These are phyloP conservation scores for Xylariaceae sp. DNA, from an alignment of 2,329 filamentous ascomycete species.

Conservation along the genomic window DNA sequence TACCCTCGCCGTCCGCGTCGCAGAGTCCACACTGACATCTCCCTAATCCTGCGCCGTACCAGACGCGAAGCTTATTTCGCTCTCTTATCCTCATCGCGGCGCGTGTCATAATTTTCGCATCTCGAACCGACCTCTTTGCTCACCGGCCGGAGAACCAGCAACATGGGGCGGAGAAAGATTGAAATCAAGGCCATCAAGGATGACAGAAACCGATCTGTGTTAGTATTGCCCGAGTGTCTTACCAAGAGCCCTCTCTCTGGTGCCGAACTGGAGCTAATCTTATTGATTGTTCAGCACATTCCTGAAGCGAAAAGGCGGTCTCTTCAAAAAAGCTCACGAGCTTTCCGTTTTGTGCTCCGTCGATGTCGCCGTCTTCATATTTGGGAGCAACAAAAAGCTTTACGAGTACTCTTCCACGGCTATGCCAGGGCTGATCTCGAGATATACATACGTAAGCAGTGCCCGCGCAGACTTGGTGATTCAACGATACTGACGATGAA, in stretches of 20 bases:
- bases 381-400: constrained; percentile 97
- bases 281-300: constrained; percentile 65
- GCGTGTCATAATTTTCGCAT: background rate
- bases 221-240: constrained; percentile 39
- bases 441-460: constrained; percentile 81
- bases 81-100: background rate
- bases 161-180: constrained; percentile 97
- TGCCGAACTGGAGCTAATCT: background rate
- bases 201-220: constrained; percentile 97
- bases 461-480: background rate
- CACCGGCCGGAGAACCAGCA: background rate
- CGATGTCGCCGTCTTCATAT: constrained; percentile 97
- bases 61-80: too few relatives aligned
- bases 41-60: too few relatives aligned
- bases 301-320: constrained; percentile 93
- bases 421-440: constrained; percentile 83
- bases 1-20: constrained; percentile 7
- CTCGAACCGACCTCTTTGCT: too few relatives aligned
- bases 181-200: constrained; percentile 99
- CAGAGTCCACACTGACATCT: background rate
- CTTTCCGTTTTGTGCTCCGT: constrained; percentile 96
- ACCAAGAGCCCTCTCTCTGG: constrained; percentile 1
- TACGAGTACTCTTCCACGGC: constrained; percentile 96
- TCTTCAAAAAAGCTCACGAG: constrained; percentile 99
- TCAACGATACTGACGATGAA: constrained; percentile 9